These are phyloP conservation scores for Camptophora hylomeconis DNA, from an alignment of 2,329 filamentous ascomycete genomes.

Conservation along the genomic window DNA sequence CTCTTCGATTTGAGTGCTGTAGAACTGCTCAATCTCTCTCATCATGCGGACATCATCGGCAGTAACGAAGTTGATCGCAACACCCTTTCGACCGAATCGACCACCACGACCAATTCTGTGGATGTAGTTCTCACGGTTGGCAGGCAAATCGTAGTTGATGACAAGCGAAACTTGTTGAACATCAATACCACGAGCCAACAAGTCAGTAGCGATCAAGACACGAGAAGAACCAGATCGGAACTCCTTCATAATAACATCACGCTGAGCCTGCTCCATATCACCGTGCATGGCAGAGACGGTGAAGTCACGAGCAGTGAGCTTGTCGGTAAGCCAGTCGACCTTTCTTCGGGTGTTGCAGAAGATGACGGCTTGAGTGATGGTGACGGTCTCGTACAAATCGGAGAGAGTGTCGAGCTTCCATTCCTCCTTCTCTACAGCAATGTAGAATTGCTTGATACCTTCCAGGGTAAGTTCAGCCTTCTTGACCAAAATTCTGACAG, in stretches of 20 bases:
- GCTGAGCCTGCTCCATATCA: conserved; percentile 96
- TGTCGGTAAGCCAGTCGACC: conserved; percentile 99
- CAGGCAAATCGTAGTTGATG: conserved; percentile 99
- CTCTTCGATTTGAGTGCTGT: conserved; percentile 99
- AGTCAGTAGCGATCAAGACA: conserved; percentile 95
- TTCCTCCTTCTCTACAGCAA: conserved; percentile 99
- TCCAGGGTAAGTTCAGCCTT: conserved; percentile 98
- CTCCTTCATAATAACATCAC: conserved; percentile 99
- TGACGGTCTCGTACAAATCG: conserved; percentile 97
- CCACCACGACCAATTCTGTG: conserved; percentile 99
- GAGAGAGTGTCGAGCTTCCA: conserved; percentile 99
- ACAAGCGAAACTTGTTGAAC: conserved; percentile 98
- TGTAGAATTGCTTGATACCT: conserved; percentile 99
- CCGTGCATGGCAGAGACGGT: conserved; percentile 99
- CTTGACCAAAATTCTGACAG: conserved; percentile 97
- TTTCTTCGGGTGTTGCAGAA: conserved; percentile 99
- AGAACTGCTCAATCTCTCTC: conserved; percentile 99
- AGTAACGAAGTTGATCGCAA: conserved; percentile 99
- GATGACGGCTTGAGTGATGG: conserved; percentile 98
- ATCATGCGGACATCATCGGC: conserved; percentile 99
- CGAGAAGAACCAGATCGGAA: conserved; percentile 97
- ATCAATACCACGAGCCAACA: conserved; percentile 98
- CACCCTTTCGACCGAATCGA: conserved; percentile 99
- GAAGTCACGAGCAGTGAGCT: conserved; percentile 97
- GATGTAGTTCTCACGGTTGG: conserved; percentile 99